These are phyloP conservation scores for Mitragyna speciosa DNA, from an alignment of 257 asterid genomes.

Conservation along the genomic window DNA sequence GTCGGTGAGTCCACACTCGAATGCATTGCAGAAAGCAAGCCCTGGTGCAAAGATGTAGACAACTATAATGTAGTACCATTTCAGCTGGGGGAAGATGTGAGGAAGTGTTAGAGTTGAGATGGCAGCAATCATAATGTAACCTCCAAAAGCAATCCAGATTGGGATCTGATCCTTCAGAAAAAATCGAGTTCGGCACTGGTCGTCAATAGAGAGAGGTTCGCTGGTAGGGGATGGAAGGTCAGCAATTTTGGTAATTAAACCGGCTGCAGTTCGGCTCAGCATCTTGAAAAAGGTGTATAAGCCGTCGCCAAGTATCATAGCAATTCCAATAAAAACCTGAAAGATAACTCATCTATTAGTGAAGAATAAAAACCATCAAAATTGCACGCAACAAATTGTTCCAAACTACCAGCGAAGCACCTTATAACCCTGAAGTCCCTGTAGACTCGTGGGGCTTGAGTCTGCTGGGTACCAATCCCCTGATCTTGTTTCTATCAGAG, in stretches of 20 bases:
- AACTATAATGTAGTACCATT: constrained; percentile 54
- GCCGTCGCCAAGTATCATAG: constrained; percentile 76
- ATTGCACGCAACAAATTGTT: not conserved
- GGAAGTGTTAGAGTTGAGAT: constrained; percentile 53
- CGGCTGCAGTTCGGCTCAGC: constrained; percentile 38
- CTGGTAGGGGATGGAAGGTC: constrained; percentile 17
- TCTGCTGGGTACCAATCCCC: constrained; percentile 61
- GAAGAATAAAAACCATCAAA: not conserved
- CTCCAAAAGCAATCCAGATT: constrained; percentile 43
- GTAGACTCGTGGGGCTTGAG: constrained; percentile 33
- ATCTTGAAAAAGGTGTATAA: constrained; percentile 67
- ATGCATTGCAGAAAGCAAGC: constrained; percentile 69
- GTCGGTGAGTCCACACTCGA: constrained; percentile 61
- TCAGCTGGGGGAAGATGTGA: constrained; percentile 51
- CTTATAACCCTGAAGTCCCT: constrained; percentile 64
- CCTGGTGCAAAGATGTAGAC: constrained; percentile 55
- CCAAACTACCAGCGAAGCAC: constrained; percentile 9
- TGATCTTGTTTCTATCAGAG: constrained; percentile 43
- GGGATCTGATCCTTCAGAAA: constrained; percentile 61
- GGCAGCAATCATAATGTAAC: constrained; percentile 42
- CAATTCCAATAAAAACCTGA: constrained; percentile 55
- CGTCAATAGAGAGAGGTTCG: constrained; percentile 37
- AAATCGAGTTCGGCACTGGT: constrained; percentile 42
- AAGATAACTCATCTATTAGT: not conserved
- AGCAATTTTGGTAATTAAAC: constrained; percentile 34